Evolutionary conservation across 2,329 filamentous ascomycete species (phyloP).

Genomic region (Fusarium sp.): DNA sequence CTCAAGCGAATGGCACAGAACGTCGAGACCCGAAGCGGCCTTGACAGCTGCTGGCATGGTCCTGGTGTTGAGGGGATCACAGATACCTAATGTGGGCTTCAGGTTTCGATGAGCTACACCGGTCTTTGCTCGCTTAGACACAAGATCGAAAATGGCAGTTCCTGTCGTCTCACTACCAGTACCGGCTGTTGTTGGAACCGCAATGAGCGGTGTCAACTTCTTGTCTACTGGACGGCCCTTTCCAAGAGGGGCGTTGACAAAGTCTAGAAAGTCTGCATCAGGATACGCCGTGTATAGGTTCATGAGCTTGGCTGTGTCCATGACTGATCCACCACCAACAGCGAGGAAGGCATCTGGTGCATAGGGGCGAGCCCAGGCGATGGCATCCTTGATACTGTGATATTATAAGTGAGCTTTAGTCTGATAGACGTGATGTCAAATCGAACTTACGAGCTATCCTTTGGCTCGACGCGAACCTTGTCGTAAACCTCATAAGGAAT

Average conservation of each 20-base stretch:
- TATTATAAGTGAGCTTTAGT: slow-evolving; percentile 8
- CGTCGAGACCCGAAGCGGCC: slow-evolving; percentile 90
- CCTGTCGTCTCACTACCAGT: slow-evolving; percentile 95
- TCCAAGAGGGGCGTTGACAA: slow-evolving; percentile 94
- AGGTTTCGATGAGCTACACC: slow-evolving; percentile 95
- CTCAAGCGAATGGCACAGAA: slow-evolving; percentile 94
- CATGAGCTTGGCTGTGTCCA: slow-evolving; percentile 98
- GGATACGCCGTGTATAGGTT: slow-evolving; percentile 94
- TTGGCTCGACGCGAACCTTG: slow-evolving; percentile 86
- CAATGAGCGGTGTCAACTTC: slow-evolving; percentile 78
- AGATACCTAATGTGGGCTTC: slow-evolving; percentile 93
- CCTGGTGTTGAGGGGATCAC: slow-evolving; percentile 85
- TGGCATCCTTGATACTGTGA: slow-evolving; percentile 83
- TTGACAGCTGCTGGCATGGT: slow-evolving; percentile 97
- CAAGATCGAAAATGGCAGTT: slow-evolving; percentile 96
- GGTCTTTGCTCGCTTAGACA: slow-evolving; percentile 90
- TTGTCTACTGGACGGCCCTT: slow-evolving; percentile 81
- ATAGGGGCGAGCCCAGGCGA: slow-evolving; percentile 84
- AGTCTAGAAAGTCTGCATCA: slow-evolving; percentile 94
- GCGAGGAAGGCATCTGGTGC: slow-evolving; percentile 89
- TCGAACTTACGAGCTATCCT: slow-evolving; percentile 81
- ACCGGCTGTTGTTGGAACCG: slow-evolving; percentile 84
- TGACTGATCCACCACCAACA: slow-evolving; percentile 89
- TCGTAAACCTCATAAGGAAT: slow-evolving; percentile 85
- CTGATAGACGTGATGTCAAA: background rate